These are phyloP conservation scores for Nematodospora valgi DNA, from an alignment of 805 yeast genomes.

Conservation along the genomic window DNA sequence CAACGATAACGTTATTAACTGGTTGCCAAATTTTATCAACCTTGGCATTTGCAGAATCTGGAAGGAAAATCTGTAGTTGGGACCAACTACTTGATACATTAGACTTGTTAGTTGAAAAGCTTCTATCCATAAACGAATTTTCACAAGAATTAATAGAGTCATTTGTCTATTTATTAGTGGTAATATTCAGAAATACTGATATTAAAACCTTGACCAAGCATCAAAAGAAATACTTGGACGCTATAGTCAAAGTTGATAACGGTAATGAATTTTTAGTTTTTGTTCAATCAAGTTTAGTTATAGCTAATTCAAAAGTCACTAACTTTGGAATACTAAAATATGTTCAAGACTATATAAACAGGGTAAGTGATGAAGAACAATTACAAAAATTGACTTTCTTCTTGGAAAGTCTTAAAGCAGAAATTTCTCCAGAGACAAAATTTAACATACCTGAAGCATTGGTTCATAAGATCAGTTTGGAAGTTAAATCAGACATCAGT, in stretches of 20 bases:
- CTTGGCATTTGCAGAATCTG: slow-evolving; percentile 66
- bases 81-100: slow-evolving; percentile 18
- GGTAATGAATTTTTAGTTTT: slow-evolving; percentile 44
- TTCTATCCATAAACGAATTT: slow-evolving; percentile 8
- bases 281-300: slow-evolving; percentile 41
- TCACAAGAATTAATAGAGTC: slow-evolving; percentile 20
- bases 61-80: slow-evolving; percentile 62
- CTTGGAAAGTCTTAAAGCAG: slow-evolving; percentile 8
- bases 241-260: slow-evolving; percentile 23
- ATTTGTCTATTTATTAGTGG: slow-evolving; percentile 44
- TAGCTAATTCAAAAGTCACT: slow-evolving; percentile 43
- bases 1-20: slow-evolving; percentile 4
- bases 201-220: slow-evolving; percentile 43
- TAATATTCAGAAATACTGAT: slow-evolving; percentile 56
- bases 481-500: background rate
- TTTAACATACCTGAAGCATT: slow-evolving; percentile 3
- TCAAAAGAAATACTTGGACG: slow-evolving; percentile 43
- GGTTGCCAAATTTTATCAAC: slow-evolving; percentile 9
- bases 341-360: slow-evolving; percentile 47
- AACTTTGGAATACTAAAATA: slow-evolving; percentile 41
- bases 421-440: slow-evolving; percentile 7
- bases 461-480: background rate
- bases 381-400: slow-evolving; percentile 28
- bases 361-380: slow-evolving; percentile 16
- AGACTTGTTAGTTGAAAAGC: slow-evolving; percentile 18